Evolutionary conservation across 2,329 filamentous ascomycete species (phyloP).

Genomic region (Didymella sp.): DNA sequence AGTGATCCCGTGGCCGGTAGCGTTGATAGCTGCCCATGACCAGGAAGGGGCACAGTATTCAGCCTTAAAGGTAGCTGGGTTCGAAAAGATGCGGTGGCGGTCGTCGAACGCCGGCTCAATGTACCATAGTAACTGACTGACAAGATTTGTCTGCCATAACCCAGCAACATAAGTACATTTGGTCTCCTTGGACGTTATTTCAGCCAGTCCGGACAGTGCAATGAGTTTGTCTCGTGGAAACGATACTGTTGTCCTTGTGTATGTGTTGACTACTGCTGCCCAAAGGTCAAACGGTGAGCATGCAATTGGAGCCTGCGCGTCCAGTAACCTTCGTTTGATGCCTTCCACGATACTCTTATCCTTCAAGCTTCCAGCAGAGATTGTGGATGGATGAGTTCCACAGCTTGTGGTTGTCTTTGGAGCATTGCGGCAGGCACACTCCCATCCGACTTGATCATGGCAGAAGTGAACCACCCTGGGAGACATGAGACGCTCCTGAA

Average conservation of each 20-base stretch:
- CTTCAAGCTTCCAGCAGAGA: not conserved
- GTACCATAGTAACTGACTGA: not conserved
- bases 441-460: conserved; percentile 29
- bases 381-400: not conserved
- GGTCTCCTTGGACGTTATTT: not conserved
- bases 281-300: not conserved
- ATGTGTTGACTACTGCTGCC: not conserved
- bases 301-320: no score
- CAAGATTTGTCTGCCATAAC: not conserved
- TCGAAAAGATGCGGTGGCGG: not conserved
- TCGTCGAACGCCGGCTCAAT: not conserved
- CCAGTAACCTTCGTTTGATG: not conserved
- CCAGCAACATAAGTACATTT: not conserved
- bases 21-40: conserved; percentile 30
- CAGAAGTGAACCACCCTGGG: conserved; percentile 34
- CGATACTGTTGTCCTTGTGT: conserved; percentile 1
- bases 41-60: conserved; percentile 28
- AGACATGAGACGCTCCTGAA: conserved; percentile 34
- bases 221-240: not conserved
- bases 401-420: not conserved
- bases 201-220: conserved; percentile 1
- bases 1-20: conserved; percentile 20
- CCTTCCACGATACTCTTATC: not conserved
- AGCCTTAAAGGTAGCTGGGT: not conserved
- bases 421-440: conserved; percentile 17